These are phyloP conservation scores for Rhodotorula taiwanensis DNA, from an alignment of 768 basidiomycete genomes.

Conservation along the genomic window DNA sequence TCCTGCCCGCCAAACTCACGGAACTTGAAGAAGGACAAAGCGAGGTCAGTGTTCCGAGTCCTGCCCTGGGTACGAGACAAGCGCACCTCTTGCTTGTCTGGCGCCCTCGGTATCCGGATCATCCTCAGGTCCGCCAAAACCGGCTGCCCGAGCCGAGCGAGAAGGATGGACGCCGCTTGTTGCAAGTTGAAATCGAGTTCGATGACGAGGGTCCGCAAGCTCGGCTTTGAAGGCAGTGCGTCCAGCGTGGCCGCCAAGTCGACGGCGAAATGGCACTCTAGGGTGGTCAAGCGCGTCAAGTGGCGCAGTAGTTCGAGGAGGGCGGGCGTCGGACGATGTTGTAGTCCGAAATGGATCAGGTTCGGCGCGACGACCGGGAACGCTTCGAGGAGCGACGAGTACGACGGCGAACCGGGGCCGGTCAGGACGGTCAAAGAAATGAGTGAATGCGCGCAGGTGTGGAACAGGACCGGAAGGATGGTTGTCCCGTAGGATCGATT, in stretches of 20 bases:
- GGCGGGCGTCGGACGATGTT: conserved; percentile 16
- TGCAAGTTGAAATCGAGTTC: conserved; percentile 29
- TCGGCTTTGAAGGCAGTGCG: not conserved
- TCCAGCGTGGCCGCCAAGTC: conserved; percentile 9
- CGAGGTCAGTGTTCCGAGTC: too few species aligned
- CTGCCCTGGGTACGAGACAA: too few species aligned
- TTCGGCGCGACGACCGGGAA: conserved; percentile 16
- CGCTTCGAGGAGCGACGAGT: conserved; percentile 6
- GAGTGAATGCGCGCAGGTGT: conserved; percentile 5
- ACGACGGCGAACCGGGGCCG: conserved; percentile 6
- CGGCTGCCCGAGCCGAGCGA: not conserved
- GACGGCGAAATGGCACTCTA: conserved; percentile 22
- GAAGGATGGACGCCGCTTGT: conserved; percentile 3
- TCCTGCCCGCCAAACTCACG: conserved; percentile 2
- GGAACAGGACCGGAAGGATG: conserved; percentile 7
- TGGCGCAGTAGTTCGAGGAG: not conserved
- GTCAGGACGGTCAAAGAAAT: conserved; percentile 19
- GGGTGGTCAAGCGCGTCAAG: not conserved
- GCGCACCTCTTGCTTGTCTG: not conserved
- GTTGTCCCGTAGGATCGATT: conserved; percentile 13
- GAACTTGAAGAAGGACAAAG: too few species aligned
- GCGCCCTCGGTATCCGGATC: conserved; percentile 22
- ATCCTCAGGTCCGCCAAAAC: not conserved
- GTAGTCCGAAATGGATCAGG: conserved; percentile 15
- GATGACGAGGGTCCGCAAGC: conserved; percentile 2